Percentiles rank a stretch among this genome's conserved stretches.
Evolutionary conservation across 306 rosid species (phyloP).

Genomic region (Lotus japonicus): DNA sequence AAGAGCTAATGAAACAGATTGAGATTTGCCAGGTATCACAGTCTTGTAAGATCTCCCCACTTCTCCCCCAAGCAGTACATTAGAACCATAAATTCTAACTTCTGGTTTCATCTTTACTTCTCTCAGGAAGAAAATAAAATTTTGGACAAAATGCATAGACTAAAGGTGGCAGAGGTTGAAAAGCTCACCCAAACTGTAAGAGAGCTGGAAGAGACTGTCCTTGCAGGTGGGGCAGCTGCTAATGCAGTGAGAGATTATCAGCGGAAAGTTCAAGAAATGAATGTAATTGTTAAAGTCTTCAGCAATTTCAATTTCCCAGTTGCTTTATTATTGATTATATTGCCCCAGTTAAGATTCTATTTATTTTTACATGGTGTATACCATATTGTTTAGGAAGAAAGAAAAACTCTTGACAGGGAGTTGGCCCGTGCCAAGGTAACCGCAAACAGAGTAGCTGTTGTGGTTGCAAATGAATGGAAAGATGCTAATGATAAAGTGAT

Average conservation of each 20-base stretch:
- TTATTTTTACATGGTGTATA: conserved; percentile 22
- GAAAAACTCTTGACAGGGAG: conserved; percentile 96
- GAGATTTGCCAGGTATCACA: conserved; percentile 92
- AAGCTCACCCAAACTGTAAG: conserved; percentile 97
- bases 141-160: conserved; percentile 96
- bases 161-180: conserved; percentile 99
- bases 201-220: conserved; percentile 99
- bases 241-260: conserved; percentile 99
- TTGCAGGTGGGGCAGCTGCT: conserved; percentile 99
- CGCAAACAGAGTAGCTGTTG: conserved; percentile 95
- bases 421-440: conserved; percentile 98
- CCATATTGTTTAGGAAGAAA: conserved; percentile 63
- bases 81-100: neutral
- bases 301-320: neutral
- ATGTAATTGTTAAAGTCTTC: conserved; percentile 46
- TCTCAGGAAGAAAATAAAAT: conserved; percentile 95
- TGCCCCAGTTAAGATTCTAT: conserved; percentile 7
- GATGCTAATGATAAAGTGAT: conserved; percentile 97
- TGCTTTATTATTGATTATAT: neutral
- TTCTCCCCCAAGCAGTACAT: neutral
- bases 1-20: conserved; percentile 92
- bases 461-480: conserved; percentile 99
- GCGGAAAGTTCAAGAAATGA: conserved; percentile 99
- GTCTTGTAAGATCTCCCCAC: neutral
- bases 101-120: conserved; percentile 10